Evolutionary conservation across 129 eudicot genomes (phyloP).

Genomic region (Erigeron canadensis): DNA sequence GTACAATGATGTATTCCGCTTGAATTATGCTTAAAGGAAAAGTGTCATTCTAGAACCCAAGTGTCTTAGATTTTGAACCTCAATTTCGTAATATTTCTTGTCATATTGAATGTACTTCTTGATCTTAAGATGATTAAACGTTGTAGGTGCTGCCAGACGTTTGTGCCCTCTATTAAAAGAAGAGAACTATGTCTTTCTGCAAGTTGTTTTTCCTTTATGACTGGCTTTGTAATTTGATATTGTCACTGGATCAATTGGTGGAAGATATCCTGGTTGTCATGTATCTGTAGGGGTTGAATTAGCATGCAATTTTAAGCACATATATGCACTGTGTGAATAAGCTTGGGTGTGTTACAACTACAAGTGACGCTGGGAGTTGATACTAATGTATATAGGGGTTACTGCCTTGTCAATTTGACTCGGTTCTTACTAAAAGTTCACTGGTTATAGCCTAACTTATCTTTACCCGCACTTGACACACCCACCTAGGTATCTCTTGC

Average conservation of each 20-base stretch:
- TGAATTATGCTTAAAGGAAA: slow-evolving; percentile 50
- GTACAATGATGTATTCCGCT: slow-evolving; percentile 62
- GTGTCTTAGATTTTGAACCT: slow-evolving; percentile 15
- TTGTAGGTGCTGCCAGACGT: slow-evolving; percentile 19
- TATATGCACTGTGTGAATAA: not conserved
- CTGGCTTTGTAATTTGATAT: slow-evolving; percentile 5
- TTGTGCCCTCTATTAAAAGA: slow-evolving; percentile 17
- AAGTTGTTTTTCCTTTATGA: slow-evolving; percentile 7
- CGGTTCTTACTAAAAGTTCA: too few species aligned
- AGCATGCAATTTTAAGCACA: not conserved
- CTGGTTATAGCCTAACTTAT: too few species aligned
- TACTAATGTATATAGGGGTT: not conserved
- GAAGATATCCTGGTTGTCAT: not conserved
- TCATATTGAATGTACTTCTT: slow-evolving; percentile 15
- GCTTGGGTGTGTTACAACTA: not conserved
- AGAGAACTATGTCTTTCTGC: slow-evolving; percentile 2
- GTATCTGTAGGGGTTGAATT: not conserved
- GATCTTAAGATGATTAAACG: slow-evolving; percentile 22
- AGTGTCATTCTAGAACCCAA: slow-evolving; percentile 6
- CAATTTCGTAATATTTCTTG: slow-evolving; percentile 18
- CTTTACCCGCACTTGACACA: too few species aligned
- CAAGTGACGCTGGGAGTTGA: not conserved
- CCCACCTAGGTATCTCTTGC: too few species aligned
- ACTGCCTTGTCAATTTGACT: too few species aligned
- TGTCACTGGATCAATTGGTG: slow-evolving; percentile 8